Evolutionary conservation across 2,329 filamentous ascomycete genomes (phyloP), one percentile per base, ranked within the genome.

Genomic region (Beauveria caledonica): DNA sequence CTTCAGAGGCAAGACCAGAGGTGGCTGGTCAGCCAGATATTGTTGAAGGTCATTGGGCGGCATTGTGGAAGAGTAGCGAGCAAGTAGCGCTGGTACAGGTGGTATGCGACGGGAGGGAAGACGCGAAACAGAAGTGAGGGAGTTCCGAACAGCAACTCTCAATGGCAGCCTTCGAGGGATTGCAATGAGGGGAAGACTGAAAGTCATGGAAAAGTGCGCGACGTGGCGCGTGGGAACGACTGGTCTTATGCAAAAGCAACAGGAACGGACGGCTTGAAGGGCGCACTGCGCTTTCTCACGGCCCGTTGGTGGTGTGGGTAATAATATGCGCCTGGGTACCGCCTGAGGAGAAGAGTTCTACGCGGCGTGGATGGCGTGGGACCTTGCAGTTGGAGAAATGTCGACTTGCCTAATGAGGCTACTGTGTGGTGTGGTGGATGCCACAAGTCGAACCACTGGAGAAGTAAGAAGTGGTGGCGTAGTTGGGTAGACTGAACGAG

Each of bases 21-120:
- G 94, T 50, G 94, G 94, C 64, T 88, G 87, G 74, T 99, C 94
- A 51, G 94, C 92, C 63, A 96, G 82, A 73, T 96, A 97, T 71
- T 96, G 88, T 72, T 79, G 78, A 64, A 86, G 77, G 64, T 86
- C 84, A 66, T 81, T 74, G 61, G 81, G 74, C 67, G 85, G 78
- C 82, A 87, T 86, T 64, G 72, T 77, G 68, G 70, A 66, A 13
- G 36, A 33, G 29, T 44, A 45, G 33, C 36, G 52, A 29, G 17
- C n/a, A n/a, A 49, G 50, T 27, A 52, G 67, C 69, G 63, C 67
- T 70, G 68, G 50, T 23, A 36, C 46, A 55, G 56, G 27, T 44
- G 46, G 48, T 57, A 19, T 55, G 33, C 55, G 57, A 49, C 42
- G n/a, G 9, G 5, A 46, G 27, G 29, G 50, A 25, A 56, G 19